Conservation (phyloP, 805 yeast genomes). For the Scheffersomyces ergatensis region DNA sequence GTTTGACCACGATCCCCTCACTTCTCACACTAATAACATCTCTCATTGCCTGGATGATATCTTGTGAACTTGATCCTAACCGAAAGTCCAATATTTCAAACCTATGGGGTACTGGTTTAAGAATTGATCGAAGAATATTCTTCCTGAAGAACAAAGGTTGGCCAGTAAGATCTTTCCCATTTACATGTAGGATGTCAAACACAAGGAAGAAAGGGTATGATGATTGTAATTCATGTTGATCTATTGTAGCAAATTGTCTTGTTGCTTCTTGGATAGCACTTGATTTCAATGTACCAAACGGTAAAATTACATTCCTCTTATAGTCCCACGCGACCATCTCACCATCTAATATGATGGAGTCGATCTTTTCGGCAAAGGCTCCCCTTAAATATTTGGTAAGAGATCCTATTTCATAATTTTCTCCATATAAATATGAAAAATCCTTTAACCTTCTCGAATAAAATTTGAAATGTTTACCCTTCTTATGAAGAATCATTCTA, state of each 20-base stretch:
- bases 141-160: slow-evolving; percentile 58
- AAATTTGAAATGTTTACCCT: slow-evolving; percentile 41
- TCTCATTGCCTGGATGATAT: slow-evolving; percentile 55
- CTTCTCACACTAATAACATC: slow-evolving; percentile 59
- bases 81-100: slow-evolving; percentile 48
- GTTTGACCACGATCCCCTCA: slow-evolving; percentile 83
- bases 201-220: slow-evolving; percentile 57
- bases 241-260: slow-evolving; percentile 35
- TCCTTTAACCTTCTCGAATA: slow-evolving; percentile 72
- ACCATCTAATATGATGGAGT: slow-evolving; percentile 67
- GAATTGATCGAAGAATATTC: slow-evolving; percentile 41
- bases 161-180: slow-evolving; percentile 60
- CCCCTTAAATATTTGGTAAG: slow-evolving; percentile 50
- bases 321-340: slow-evolving; percentile 91
- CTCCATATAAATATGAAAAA: slow-evolving; percentile 69
- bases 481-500: slow-evolving; percentile 74
- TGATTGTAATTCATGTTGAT: slow-evolving; percentile 29
- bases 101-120: slow-evolving; percentile 44
- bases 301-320: slow-evolving; percentile 51
- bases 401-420: slow-evolving; percentile 45
- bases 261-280: slow-evolving; percentile 58
- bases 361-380: slow-evolving; percentile 37
- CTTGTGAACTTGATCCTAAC: slow-evolving; percentile 43
- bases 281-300: slow-evolving; percentile 78
- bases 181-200: slow-evolving; percentile 72